These are phyloP conservation scores for Echites panduratus DNA, from an alignment of 257 asterid genomes.

Conservation along the genomic window DNA sequence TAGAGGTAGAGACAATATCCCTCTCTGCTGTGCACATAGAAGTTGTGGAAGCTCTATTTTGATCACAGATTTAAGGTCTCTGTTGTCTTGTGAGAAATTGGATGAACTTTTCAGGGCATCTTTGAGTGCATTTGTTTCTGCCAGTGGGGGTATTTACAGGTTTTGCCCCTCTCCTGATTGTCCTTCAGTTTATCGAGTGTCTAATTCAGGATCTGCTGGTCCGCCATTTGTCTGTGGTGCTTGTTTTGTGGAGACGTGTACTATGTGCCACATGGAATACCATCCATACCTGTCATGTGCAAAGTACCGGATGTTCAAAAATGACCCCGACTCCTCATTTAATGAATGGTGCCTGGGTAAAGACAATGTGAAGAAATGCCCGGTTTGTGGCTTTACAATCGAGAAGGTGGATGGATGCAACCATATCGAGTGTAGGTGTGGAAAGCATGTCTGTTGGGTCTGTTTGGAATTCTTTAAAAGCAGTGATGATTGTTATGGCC, in stretches of 20 bases:
- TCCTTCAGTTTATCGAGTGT: conserved; percentile 65
- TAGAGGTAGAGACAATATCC: conserved; percentile 54
- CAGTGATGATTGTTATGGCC: conserved; percentile 61
- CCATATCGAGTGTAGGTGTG: conserved; percentile 75
- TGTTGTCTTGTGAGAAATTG: conserved; percentile 50
- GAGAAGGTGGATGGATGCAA: conserved; percentile 97
- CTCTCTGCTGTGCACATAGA: conserved; percentile 43
- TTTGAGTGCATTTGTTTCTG: conserved; percentile 60
- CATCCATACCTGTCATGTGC: conserved; percentile 70
- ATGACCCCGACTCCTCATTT: conserved; percentile 70
- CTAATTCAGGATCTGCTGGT: conserved; percentile 23
- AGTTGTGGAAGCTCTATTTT: conserved; percentile 51
- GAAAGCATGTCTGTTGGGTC: conserved; percentile 82
- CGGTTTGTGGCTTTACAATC: conserved; percentile 57
- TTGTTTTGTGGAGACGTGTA: conserved; percentile 78
- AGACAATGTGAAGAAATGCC: conserved; percentile 73
- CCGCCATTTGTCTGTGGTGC: conserved; percentile 57
- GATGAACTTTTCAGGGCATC: conserved; percentile 85
- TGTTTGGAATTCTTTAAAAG: conserved; percentile 51
- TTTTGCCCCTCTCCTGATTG: conserved; percentile 97
- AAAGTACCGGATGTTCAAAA: conserved; percentile 56
- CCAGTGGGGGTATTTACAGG: conserved; percentile 53
- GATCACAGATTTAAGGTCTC: conserved; percentile 53
- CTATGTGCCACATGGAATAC: conserved; percentile 77
- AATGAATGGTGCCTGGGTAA: conserved; percentile 74